Conservation (phyloP, 176 grass and related monocot genomes). For the Bromus sterilis region DNA sequence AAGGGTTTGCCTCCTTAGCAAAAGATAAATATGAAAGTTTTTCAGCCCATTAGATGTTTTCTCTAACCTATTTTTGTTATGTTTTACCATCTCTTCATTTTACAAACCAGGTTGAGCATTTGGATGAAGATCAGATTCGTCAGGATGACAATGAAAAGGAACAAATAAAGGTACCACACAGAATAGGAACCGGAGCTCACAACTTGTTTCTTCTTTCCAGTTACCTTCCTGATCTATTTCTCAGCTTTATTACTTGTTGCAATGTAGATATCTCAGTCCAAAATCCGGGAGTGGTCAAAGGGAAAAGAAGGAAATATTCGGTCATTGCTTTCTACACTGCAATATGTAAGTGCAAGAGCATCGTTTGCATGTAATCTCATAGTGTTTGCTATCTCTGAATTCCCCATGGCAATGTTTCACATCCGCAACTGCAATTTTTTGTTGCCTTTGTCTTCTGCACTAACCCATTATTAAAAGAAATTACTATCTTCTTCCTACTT, state of each 20-base stretch:
- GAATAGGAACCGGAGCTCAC: neutral
- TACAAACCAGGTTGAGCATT: conserved; percentile 64
- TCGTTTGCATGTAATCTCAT: conserved; percentile 7
- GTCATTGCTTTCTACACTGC: conserved; percentile 89
- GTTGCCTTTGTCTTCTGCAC: neutral
- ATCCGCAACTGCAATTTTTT: neutral
- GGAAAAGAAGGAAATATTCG: conserved; percentile 99
- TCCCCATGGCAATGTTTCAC: neutral
- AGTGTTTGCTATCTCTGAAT: neutral
- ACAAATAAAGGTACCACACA: conserved; percentile 60
- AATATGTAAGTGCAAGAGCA: conserved; percentile 70
- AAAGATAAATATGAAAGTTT: neutral
- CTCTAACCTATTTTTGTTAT: neutral
- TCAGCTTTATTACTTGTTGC: conserved; percentile 14
- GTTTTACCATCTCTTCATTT: conserved; percentile 1
- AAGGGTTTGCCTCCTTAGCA: neutral
- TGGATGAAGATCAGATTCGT: conserved; percentile 38
- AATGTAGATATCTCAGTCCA: conserved; percentile 60
- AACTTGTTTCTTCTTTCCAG: conserved; percentile 10
- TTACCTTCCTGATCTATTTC: neutral
- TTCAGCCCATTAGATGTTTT: neutral
- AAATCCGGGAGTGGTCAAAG: conserved; percentile 84
- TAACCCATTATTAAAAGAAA: neutral
- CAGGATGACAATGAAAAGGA: conserved; percentile 38
- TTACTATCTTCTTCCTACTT: conserved; percentile 13